Percentiles rank a stretch among this genome's conserved stretches.
These are phyloP conservation scores for Pythium chondricola DNA, from an alignment of 352 stramenopile species.

Conservation along the genomic window DNA sequence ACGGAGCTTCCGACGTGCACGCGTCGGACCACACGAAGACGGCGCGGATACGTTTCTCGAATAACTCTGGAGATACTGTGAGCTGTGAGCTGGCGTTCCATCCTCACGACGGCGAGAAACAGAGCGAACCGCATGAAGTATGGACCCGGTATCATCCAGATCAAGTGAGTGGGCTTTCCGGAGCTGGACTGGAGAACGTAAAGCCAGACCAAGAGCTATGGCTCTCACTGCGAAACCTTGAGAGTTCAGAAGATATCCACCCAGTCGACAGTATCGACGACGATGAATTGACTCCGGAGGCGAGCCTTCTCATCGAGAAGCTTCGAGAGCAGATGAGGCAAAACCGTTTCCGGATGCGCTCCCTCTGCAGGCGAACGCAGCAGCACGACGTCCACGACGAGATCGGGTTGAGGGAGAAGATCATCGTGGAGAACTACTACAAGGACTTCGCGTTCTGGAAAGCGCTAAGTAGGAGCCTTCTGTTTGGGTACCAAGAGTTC, in stretches of 20 bases:
- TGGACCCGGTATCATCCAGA: conserved; percentile 66
- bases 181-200: conserved; percentile 34
- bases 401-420: conserved; percentile 14
- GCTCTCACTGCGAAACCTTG: conserved; percentile 59
- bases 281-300: conserved; percentile 70
- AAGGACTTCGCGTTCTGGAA: conserved; percentile 76
- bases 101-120: too few species aligned
- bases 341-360: conserved; percentile 57
- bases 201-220: conserved; percentile 47
- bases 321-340: conserved; percentile 66
- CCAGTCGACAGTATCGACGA: conserved; percentile 14
- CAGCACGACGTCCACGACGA: conserved; percentile 23
- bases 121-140: conserved; percentile 9
- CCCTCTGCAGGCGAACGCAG: conserved; percentile 45
- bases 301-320: conserved; percentile 73
- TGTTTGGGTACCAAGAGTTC: conserved; percentile 53
- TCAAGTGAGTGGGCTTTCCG: conserved; percentile 35
- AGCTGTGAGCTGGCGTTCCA: neutral
- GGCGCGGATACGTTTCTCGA: neutral
- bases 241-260: too few species aligned
- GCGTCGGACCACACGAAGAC: neutral
- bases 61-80: neutral
- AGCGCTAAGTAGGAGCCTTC: conserved; percentile 54
- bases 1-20: neutral
- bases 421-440: conserved; percentile 58